These are phyloP conservation scores for Silene conica DNA, from an alignment of 148 eudicot genomes.

Conservation along the genomic window DNA sequence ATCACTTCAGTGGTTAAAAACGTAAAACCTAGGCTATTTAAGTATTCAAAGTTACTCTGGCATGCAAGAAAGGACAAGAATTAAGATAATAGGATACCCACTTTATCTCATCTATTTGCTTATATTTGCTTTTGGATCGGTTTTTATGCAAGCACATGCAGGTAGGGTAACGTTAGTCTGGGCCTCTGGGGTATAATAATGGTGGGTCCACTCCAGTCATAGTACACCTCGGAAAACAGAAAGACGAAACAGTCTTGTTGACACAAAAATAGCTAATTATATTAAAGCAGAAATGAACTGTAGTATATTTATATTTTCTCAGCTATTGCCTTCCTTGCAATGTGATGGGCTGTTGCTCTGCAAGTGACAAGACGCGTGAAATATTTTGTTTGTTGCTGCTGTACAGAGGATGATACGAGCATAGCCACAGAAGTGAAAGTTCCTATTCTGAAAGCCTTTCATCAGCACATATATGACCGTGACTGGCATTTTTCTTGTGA, in stretches of 20 bases:
- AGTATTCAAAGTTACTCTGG: not conserved
- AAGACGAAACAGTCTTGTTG: too few species aligned
- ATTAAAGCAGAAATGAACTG: not conserved
- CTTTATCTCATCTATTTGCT: not conserved
- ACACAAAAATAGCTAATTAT: too few species aligned
- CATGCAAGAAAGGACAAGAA: not conserved
- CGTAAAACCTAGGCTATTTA: not conserved
- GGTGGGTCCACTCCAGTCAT: too few species aligned
- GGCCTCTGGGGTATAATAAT: too few species aligned
- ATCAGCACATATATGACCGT: conserved; percentile 69
- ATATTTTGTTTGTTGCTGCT: conserved; percentile 10
- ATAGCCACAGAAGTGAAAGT: conserved; percentile 75
- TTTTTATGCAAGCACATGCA: not conserved
- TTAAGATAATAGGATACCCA: not conserved
- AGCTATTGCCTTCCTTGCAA: not conserved
- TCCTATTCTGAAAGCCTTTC: conserved; percentile 75
- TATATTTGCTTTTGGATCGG: not conserved
- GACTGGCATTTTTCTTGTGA: conserved; percentile 94
- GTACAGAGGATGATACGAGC: conserved; percentile 95
- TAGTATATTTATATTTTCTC: not conserved
- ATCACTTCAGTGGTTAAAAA: not conserved
- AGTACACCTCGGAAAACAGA: too few species aligned
- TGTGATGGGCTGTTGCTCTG: not conserved
- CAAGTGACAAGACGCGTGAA: not conserved
- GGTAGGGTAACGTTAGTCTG: not conserved